Conservation (phyloP, 345 rosid genomes). For the Draba incana region DNA sequence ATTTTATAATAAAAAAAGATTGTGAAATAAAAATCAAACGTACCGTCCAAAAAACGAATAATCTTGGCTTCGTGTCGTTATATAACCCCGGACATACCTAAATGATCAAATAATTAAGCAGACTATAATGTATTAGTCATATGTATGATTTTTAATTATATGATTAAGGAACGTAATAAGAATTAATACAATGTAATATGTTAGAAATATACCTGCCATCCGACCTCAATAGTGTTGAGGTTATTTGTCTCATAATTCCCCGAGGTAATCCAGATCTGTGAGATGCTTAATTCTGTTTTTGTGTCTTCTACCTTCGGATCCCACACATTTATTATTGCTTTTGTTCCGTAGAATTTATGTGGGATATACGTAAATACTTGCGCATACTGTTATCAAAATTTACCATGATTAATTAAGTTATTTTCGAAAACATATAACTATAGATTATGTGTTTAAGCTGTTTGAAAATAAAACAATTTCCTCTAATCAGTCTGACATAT, state of each 20-base stretch:
- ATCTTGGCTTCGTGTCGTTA: conserved; percentile 7
- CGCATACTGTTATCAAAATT: background rate
- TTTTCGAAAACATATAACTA: too few relatives aligned
- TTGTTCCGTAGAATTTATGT: background rate
- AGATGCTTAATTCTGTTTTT: background rate
- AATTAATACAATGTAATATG: background rate
- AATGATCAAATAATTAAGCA: background rate
- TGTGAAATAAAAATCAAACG: background rate
- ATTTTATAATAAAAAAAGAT: too few relatives aligned
- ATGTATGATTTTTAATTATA: too few relatives aligned
- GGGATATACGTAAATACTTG: background rate
- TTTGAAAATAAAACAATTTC: too few relatives aligned
- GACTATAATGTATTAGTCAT: background rate
- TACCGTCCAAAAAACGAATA: conserved; percentile 10
- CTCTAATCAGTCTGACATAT: too few relatives aligned
- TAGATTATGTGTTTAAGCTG: too few relatives aligned
- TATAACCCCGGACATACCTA: background rate
- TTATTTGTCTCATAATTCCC: background rate
- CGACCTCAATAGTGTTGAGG: background rate
- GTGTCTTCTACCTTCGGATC: background rate
- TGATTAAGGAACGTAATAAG: background rate
- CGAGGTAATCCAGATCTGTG: background rate
- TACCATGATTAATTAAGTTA: too few relatives aligned
- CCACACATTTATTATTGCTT: background rate
- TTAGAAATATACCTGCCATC: conserved; percentile 7